These are phyloP conservation scores for Colletotrichum agaves DNA, from an alignment of 2,329 filamentous ascomycete species.

Conservation along the genomic window DNA sequence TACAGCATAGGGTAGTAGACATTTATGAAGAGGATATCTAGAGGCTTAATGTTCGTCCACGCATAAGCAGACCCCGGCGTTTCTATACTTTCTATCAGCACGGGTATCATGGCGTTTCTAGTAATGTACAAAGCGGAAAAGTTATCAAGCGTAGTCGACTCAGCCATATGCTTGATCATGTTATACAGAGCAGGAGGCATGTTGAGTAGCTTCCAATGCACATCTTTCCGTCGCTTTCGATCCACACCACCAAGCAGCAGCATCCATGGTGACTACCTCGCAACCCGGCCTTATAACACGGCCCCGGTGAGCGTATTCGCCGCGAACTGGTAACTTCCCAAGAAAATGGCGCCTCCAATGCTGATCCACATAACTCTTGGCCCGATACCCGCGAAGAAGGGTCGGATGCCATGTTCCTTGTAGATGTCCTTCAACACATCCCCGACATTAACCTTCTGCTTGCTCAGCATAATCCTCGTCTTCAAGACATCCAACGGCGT, in stretches of 20 bases:
- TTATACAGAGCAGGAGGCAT: constrained; percentile 27
- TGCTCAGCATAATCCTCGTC: constrained; percentile 93
- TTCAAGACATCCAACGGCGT: constrained; percentile 97
- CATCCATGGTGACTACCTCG: neutral
- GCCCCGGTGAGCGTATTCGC: constrained; percentile 74
- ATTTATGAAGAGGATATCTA: neutral
- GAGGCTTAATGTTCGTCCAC: neutral
- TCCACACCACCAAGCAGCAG: too few species aligned
- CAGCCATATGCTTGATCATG: constrained; percentile 5
- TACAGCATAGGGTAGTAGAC: neutral
- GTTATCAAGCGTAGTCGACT: constrained; percentile 21
- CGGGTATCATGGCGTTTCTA: constrained; percentile 34
- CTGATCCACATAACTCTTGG: constrained; percentile 95
- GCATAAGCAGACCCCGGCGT: neutral
- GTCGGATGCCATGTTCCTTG: constrained; percentile 69
- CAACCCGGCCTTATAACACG: neutral
- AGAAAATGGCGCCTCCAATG: constrained; percentile 90
- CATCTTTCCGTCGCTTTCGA: neutral
- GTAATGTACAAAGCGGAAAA: constrained; percentile 37
- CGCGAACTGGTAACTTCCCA: constrained; percentile 92
- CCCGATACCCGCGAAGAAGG: constrained; percentile 81
- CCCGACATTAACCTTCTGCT: constrained; percentile 69
- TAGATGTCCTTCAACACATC: constrained; percentile 73
- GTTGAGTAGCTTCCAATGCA: constrained; percentile 21
- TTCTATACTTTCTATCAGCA: constrained; percentile 29